phyloP scores from a whole-genome alignment of 768 basidiomycete species.

The Mycena kentingensis region DNA sequence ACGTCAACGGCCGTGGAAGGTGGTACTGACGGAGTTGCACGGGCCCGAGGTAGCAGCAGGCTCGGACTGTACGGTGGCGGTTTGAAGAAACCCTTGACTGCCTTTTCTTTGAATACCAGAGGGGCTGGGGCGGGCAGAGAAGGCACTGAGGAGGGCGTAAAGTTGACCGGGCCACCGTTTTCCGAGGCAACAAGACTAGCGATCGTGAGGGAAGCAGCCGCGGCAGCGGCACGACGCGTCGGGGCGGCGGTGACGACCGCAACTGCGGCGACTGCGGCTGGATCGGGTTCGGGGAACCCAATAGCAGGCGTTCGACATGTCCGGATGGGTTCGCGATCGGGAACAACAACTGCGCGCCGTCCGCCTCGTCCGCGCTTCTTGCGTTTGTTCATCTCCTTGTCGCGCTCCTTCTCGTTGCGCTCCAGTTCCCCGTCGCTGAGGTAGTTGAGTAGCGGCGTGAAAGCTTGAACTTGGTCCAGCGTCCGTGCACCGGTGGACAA shows the following conservation, averaged over 20 bases:
- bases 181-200: conserved; percentile 92
- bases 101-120: conserved; percentile 60
- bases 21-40: conserved; percentile 57
- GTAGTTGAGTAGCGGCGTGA: conserved; percentile 87
- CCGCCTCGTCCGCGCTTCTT: conserved; percentile 84
- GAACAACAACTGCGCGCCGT: conserved; percentile 76
- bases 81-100: conserved; percentile 72
- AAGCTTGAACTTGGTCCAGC: conserved; percentile 74
- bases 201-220: conserved; percentile 80
- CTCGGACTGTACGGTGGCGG: conserved; percentile 58
- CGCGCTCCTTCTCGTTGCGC: conserved; percentile 86
- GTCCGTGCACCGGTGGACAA: conserved; percentile 70
- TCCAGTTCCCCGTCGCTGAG: conserved; percentile 90
- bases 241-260: conserved; percentile 67
- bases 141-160: conserved; percentile 49
- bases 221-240: conserved; percentile 82
- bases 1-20: conserved; percentile 70
- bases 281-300: conserved; percentile 78
- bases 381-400: conserved; percentile 87
- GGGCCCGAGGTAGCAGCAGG: conserved; percentile 63
- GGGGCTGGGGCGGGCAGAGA: conserved; percentile 39
- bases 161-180: conserved; percentile 66
- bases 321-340: conserved; percentile 90
- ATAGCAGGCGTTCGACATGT: conserved; percentile 90
- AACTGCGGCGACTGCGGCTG: conserved; percentile 67